A percentile compares a stretch with the other conserved stretches of the same genome.
Conservation (phyloP, 73 alveolate genomes). For the Loxodes magnus region DNA sequence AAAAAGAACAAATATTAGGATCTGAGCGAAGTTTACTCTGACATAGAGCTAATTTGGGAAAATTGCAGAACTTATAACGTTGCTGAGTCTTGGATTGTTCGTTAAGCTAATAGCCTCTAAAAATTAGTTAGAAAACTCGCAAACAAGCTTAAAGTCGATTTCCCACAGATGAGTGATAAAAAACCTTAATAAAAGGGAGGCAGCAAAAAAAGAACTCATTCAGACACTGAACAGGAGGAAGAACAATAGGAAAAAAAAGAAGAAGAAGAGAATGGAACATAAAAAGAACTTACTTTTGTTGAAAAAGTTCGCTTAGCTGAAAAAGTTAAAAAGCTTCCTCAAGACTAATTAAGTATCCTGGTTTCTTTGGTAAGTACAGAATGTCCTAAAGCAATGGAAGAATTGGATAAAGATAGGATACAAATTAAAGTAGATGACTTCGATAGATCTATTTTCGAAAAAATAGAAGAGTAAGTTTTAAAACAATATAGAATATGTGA, state of each 20-base stretch:
- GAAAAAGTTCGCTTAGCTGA: neutral
- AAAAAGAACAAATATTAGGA: slow-evolving; percentile 18
- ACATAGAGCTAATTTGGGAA: slow-evolving; percentile 42
- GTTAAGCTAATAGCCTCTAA: slow-evolving; percentile 6
- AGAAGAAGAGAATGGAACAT: neutral
- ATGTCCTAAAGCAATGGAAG: slow-evolving; percentile 2
- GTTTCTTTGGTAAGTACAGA: neutral
- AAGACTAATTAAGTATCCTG: neutral
- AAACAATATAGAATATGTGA: too few relatives aligned
- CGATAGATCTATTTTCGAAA: neutral
- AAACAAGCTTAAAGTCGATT: too few relatives aligned
- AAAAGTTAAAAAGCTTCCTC: neutral
- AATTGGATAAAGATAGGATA: neutral
- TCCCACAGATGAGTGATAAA: too few relatives aligned
- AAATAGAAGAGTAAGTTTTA: neutral
- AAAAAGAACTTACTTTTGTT: neutral
- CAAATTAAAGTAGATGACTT: neutral
- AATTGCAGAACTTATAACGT: slow-evolving; percentile 44
- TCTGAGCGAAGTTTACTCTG: slow-evolving; percentile 31
- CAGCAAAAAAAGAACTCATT: too few relatives aligned
- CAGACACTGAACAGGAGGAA: too few relatives aligned
- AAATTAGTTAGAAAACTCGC: too few relatives aligned
- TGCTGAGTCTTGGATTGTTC: slow-evolving; percentile 5
- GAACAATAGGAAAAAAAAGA: neutral
- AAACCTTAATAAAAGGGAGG: too few relatives aligned